Base-by-base conservation (phyloP, 441 rosid genomes). In the Gossypium gossypioides region DNA sequence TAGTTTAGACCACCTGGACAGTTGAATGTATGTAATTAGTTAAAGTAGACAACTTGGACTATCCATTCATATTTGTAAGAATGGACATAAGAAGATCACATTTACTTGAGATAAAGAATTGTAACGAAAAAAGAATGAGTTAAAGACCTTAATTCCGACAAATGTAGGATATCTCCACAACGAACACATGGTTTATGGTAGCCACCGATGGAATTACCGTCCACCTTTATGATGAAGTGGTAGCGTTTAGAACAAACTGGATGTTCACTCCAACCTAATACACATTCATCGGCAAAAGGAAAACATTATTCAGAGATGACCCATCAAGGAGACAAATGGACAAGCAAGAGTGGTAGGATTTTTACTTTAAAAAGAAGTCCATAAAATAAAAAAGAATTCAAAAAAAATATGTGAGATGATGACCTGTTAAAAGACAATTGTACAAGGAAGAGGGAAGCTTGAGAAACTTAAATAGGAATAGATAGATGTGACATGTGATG, bases 231-330 rank as follows among this genome's bases (percentile, higher is more conserved):
- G 18, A 89, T 84, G 71, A 89, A 89, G 77, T 89, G 93, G 85
- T 89, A 89, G 6, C 93, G 89, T 40, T 83, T 89, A 16, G 85
- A 51, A 66, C 93, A 84, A 0, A 89, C 93, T 4, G 91, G 93
- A 75, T 89, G 86, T 4, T 85, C 87, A 55, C 93, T 89, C 93
- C 93, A 89, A n/a, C 93, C 93, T 89, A 37, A 12, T 89, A 34
- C 15, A 62, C 18, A 59, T 15, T 44, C 4, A 16, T 0, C 22
- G 12, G 19, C 25, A 58, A 34, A 56, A 21, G 37, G 37, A 55
- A 56, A 56, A 9, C 3, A 16, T 52, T 52, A 52, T 52, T 52
- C 19, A 52, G 22, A 52, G 3, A 52, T 16, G 22, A 16, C 22
- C 22, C 8, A 8, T 52, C 22, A 52, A 52, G 2, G 2, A 16